Evolutionary conservation across 768 basidiomycete species (phyloP).

Genomic region (Ephemerocybe angulata): DNA sequence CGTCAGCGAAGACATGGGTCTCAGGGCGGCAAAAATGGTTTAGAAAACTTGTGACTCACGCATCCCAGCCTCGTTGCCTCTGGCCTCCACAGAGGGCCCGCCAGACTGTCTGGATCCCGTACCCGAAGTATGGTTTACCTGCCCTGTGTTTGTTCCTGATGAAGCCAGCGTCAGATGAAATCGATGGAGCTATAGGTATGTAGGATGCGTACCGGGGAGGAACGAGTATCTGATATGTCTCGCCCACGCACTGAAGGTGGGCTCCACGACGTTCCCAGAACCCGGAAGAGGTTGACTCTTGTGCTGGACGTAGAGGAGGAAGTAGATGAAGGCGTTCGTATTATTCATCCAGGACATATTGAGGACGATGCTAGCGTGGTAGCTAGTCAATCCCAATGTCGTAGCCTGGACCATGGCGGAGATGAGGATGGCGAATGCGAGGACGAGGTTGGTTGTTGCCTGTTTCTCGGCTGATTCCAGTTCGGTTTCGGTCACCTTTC

Average conservation of each 20-base stretch:
- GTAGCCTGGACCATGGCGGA: conserved; percentile 20
- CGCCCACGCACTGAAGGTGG: not conserved
- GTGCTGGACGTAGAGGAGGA: conserved; percentile 9
- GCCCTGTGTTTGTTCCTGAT: too few relatives aligned
- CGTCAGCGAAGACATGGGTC: too few relatives aligned
- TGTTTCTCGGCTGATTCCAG: conserved; percentile 13
- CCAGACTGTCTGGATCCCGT: too few relatives aligned
- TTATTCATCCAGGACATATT: conserved; percentile 26
- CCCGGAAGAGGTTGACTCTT: not conserved
- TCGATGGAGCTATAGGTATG: too few relatives aligned
- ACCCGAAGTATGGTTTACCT: too few relatives aligned
- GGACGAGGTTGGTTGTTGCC: conserved; percentile 16
- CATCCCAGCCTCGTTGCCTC: too few relatives aligned
- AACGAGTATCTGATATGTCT: not conserved
- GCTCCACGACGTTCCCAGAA: not conserved
- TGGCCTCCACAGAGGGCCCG: too few relatives aligned
- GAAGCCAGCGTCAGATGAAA: too few relatives aligned
- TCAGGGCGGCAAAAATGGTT: not conserved
- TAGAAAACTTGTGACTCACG: too few relatives aligned
- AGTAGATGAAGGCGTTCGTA: conserved; percentile 13
- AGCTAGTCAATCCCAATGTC: conserved; percentile 13
- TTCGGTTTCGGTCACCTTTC: conserved; percentile 17
- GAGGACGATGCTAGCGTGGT: conserved; percentile 22
- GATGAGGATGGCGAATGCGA: conserved; percentile 22
- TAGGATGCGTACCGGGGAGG: too few relatives aligned